Evolutionary conservation across 75 land plant genomes (phyloP).

Genomic region (Cryptomeria japonica): DNA sequence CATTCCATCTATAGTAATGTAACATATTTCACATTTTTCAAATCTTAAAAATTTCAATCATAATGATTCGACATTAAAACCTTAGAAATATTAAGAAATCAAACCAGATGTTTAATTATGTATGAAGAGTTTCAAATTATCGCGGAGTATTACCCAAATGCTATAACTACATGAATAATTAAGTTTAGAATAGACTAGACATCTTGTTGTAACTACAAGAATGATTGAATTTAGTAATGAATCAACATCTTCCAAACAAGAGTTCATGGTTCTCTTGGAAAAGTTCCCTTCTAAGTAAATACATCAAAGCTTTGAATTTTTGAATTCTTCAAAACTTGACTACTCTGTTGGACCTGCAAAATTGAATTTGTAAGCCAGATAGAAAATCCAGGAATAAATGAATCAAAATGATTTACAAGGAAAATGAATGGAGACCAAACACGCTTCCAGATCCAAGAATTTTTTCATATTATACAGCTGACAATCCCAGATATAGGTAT

Average conservation of each 20-base stretch:
- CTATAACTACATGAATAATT: background rate
- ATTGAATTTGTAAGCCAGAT: background rate
- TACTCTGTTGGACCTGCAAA: background rate
- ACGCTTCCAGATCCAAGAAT: background rate
- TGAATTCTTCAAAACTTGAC: background rate
- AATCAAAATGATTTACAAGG: slow-evolving; percentile 7
- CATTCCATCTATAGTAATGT: background rate
- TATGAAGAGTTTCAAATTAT: too few species aligned
- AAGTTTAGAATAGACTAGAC: background rate
- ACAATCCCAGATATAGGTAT: background rate
- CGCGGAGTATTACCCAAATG: background rate
- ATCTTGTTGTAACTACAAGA: background rate
- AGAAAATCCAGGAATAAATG: background rate
- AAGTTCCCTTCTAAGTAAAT: background rate
- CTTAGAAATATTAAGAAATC: too few species aligned
- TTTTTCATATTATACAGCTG: background rate
- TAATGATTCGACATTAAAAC: too few species aligned
- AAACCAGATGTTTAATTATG: too few species aligned
- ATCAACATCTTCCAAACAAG: background rate
- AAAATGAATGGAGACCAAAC: background rate
- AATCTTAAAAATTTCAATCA: background rate
- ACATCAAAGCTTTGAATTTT: background rate
- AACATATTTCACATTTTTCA: too few species aligned
- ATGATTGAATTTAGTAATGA: background rate
- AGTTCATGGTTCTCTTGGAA: background rate